phyloP scores from a whole-genome alignment of 2,329 filamentous ascomycete genomes.

The Diaporthe capsici region DNA sequence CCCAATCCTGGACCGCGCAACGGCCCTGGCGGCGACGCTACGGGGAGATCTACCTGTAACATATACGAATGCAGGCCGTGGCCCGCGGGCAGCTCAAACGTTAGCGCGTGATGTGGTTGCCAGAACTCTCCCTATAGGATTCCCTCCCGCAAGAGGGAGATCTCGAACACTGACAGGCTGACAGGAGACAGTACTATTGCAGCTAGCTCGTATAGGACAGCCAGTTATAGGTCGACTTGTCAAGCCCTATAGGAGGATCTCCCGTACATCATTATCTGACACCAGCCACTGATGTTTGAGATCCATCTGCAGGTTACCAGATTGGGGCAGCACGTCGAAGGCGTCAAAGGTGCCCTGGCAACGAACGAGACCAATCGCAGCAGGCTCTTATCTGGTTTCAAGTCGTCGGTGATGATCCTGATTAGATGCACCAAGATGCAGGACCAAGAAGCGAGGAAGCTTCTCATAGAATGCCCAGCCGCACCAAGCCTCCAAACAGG shows the following conservation, averaged over 20 bases:
- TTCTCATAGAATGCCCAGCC: background rate
- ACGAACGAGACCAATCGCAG: background rate
- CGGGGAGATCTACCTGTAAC: slow-evolving; percentile 18
- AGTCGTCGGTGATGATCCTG: background rate
- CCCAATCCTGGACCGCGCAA: slow-evolving; percentile 9
- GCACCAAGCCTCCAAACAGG: background rate
- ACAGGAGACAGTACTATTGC: background rate
- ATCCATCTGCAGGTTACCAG: background rate
- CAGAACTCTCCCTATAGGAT: slow-evolving; percentile 6
- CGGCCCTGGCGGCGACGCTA: slow-evolving; percentile 18
- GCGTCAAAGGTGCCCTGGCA: slow-evolving; percentile 6
- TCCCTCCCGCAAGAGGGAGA: background rate
- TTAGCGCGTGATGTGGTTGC: slow-evolving; percentile 14
- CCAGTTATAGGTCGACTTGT: background rate
- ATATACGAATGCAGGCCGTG: slow-evolving; percentile 3
- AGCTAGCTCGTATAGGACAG: background rate
- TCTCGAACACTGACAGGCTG: slow-evolving; percentile 8
- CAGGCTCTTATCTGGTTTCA: background rate
- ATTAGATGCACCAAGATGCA: background rate
- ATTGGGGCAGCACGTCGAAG: background rate
- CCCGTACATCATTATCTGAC: background rate
- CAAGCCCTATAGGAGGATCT: slow-evolving; percentile 17
- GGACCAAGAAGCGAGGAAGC: background rate
- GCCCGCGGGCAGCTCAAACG: slow-evolving; percentile 26
- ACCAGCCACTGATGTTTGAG: slow-evolving; percentile 11